These are phyloP conservation scores for Zasmidium angulare DNA, from an alignment of 2,329 filamentous ascomycete genomes.

Conservation along the genomic window DNA sequence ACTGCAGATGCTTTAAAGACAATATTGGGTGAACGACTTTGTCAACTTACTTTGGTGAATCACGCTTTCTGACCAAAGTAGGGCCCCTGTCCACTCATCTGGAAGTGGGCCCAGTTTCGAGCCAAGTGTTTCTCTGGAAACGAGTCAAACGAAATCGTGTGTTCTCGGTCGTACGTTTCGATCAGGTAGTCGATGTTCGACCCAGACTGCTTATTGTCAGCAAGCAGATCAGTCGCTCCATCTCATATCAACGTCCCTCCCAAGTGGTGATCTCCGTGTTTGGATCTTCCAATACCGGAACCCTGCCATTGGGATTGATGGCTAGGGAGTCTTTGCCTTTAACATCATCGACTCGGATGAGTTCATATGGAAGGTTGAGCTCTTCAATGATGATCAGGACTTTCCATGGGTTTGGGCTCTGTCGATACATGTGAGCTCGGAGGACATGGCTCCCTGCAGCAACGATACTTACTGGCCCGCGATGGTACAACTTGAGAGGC, in stretches of 20 bases:
- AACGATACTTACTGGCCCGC: no score
- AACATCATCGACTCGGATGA: slow-evolving; percentile 4
- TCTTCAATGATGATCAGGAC: slow-evolving; percentile 12
- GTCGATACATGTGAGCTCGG: no score
- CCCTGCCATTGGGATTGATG: slow-evolving; percentile 46
- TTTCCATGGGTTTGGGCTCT: slow-evolving; percentile 19
- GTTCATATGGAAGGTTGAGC: slow-evolving; percentile 8
- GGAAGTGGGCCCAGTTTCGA: slow-evolving; percentile 36
- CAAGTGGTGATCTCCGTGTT: slow-evolving; percentile 47
- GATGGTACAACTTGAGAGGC: no score
- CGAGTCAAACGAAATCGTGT: slow-evolving; percentile 29
- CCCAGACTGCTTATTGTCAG: slow-evolving; percentile 23
- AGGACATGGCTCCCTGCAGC: no score
- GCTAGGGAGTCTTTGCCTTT: slow-evolving; percentile 37
- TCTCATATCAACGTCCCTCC: slow-evolving; percentile 40
- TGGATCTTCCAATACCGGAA: slow-evolving; percentile 46
- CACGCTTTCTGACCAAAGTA: slow-evolving; percentile 47
- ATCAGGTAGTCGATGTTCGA: slow-evolving; percentile 34
- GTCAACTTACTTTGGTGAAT: slow-evolving; percentile 33
- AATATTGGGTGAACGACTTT: no score
- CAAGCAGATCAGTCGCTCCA: slow-evolving; percentile 1
- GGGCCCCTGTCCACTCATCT: slow-evolving; percentile 37
- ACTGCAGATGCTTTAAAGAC: slow-evolving; percentile 14
- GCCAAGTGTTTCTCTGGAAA: slow-evolving; percentile 27
- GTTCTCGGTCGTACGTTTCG: slow-evolving; percentile 35